These are phyloP conservation scores for Globisporangium radiosum DNA, from an alignment of 352 stramenopile genomes.

Conservation along the genomic window DNA sequence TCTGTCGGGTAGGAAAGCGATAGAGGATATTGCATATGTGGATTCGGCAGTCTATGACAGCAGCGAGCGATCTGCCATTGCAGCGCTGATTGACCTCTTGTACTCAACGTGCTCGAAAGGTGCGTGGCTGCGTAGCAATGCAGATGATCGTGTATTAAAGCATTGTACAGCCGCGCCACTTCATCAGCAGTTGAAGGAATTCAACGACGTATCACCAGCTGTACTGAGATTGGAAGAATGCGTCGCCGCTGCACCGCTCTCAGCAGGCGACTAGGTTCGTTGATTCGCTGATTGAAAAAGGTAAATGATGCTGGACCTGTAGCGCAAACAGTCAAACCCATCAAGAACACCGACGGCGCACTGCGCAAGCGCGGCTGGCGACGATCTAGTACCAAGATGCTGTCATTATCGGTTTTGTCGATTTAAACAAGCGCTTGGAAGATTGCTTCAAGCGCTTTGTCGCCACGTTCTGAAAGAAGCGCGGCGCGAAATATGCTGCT, in stretches of 20 bases:
- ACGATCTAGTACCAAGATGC: neutral
- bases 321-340: too few relatives aligned
- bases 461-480: neutral
- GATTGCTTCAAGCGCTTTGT: neutral
- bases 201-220: neutral
- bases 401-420: neutral
- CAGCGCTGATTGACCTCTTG: neutral
- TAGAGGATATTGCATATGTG: neutral
- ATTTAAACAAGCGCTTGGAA: neutral
- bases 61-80: neutral
- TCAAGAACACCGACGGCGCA: too few relatives aligned
- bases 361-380: too few relatives aligned
- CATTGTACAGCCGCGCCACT: neutral
- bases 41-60: neutral
- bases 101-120: neutral
- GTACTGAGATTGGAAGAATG: neutral
- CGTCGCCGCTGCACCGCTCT: neutral
- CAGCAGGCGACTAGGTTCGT: neutral
- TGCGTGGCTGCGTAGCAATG: too few relatives aligned
- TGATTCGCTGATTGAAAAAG: neutral
- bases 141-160: neutral
- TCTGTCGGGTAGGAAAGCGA: neutral
- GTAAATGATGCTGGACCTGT: neutral
- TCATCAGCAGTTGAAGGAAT: neutral
- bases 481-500: neutral